These are phyloP conservation scores for Sclerotinia subarctica DNA, from an alignment of 2,329 filamentous ascomycete species.

Conservation along the genomic window DNA sequence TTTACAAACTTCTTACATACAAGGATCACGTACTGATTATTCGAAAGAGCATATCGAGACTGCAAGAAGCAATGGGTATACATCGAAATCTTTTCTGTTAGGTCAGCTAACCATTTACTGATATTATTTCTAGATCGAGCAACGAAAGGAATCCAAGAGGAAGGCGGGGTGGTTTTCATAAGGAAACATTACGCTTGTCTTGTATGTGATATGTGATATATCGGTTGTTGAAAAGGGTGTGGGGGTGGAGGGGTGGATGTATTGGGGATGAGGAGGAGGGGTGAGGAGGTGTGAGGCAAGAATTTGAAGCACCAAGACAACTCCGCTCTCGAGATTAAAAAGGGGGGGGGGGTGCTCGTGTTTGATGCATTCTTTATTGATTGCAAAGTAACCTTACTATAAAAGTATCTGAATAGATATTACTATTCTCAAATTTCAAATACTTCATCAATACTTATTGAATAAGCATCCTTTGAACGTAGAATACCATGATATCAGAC, in stretches of 20 bases:
- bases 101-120: neutral
- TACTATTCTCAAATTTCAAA: neutral
- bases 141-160: constrained; percentile 46
- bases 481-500: neutral
- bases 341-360: too few species aligned
- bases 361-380: too few species aligned
- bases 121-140: constrained; percentile 41
- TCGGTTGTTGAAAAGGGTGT: neutral
- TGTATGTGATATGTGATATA: neutral
- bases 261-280: neutral
- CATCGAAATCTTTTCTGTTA: neutral
- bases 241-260: neutral
- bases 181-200: neutral
- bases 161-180: constrained; percentile 37
- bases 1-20: too few species aligned
- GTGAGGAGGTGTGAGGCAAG: neutral
- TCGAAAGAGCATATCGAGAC: constrained; percentile 83
- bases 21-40: neutral
- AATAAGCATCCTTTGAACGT: neutral
- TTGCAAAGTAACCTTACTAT: too few species aligned
- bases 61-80: constrained; percentile 94
- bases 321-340: too few species aligned
- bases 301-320: too few species aligned
- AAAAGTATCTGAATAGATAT: neutral
- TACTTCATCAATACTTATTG: neutral